Evolutionary conservation across 768 basidiomycete species (phyloP), one percentile per base, ranked within the genome.

Genomic region (Trametes punicea): DNA sequence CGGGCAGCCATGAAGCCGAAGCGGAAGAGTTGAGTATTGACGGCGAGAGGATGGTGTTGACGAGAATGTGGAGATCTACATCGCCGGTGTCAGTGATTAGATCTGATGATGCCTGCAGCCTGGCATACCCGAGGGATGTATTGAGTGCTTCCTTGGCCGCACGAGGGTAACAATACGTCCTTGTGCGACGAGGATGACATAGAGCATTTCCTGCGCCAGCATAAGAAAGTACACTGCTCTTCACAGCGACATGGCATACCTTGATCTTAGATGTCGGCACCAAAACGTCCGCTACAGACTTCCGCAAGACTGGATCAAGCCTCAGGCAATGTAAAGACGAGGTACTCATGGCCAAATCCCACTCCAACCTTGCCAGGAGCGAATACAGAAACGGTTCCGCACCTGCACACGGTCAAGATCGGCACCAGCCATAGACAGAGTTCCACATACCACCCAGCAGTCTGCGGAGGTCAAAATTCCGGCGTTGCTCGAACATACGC

Each of bases 1-100:
- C 81, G 2, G 97, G 97, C 7, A 98, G 81, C 93, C 94, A 99
- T 6, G 88, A 88, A 13, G 94, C 89, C 6, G 93, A 77, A 6
- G 86, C 87, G 8, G 86, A 84, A 2, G 86, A 88, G 67, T 85
- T 88, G 56, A 78, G 75, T 61, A 89, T 83, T 1, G 92, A 88
- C 0, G 92, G 89, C 0, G 90, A 81, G 54, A 89, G 82, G 7
- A 98, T 81, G 2, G 94, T 96, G 67, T 96, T 98, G 51, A 98
- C 77, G 27, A 98, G 80, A 46, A 97, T 85, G 66, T 97, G 94
- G 18, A 99, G 83, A 66, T 98, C 97, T 85, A 67, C 38, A 11
- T 29, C 20, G 0, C 21, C 6, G 15, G 13, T 29, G 16, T 46
- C 64, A 48, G 18, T 34, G 23, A 16, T 20, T 18, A 29, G 27